Percentiles rank a stretch among this genome's conserved stretches.
Conservation (phyloP, 768 basidiomycete genomes). For the Boletus sensibilis region DNA sequence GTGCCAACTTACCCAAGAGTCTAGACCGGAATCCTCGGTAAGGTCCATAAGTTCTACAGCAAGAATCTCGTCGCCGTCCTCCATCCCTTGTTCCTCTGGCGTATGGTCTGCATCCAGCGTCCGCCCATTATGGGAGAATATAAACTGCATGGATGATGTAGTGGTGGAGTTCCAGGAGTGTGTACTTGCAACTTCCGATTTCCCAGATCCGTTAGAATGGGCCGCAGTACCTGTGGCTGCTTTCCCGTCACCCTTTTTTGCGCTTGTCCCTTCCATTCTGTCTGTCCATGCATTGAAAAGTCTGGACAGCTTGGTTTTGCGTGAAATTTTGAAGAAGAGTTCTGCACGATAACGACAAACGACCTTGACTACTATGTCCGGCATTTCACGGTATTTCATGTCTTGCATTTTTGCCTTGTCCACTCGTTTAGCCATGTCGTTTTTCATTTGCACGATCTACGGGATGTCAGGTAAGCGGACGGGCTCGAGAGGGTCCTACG, state of each 20-base stretch:
- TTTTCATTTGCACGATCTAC: slow-evolving; percentile 78
- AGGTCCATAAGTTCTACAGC: slow-evolving; percentile 91
- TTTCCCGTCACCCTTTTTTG: slow-evolving; percentile 46
- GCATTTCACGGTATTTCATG: slow-evolving; percentile 78
- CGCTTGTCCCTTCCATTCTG: slow-evolving; percentile 67
- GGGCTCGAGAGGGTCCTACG: slow-evolving; percentile 1
- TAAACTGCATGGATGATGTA: slow-evolving; percentile 64
- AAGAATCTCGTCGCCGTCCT: slow-evolving; percentile 85
- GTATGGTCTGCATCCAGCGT: slow-evolving; percentile 79
- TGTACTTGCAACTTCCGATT: slow-evolving; percentile 48
- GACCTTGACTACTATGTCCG: slow-evolving; percentile 89
- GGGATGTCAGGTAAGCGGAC: slow-evolving; percentile 3
- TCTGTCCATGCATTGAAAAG: slow-evolving; percentile 88
- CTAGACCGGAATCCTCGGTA: slow-evolving; percentile 63
- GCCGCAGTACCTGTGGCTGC: slow-evolving; percentile 21
- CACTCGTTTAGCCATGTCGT: slow-evolving; percentile 74
- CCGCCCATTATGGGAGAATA: slow-evolving; percentile 82
- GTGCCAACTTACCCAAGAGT: slow-evolving; percentile 54
- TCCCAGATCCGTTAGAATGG: slow-evolving; percentile 50
- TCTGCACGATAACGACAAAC: slow-evolving; percentile 87
- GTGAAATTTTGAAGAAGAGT: slow-evolving; percentile 89
- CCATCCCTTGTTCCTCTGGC: slow-evolving; percentile 83
- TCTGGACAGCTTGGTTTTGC: slow-evolving; percentile 82
- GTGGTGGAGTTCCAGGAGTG: slow-evolving; percentile 40
- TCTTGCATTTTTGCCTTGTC: slow-evolving; percentile 80